These are phyloP conservation scores for Cordyceps cateniannulata DNA, from an alignment of 2,329 filamentous ascomycete genomes.

Conservation along the genomic window DNA sequence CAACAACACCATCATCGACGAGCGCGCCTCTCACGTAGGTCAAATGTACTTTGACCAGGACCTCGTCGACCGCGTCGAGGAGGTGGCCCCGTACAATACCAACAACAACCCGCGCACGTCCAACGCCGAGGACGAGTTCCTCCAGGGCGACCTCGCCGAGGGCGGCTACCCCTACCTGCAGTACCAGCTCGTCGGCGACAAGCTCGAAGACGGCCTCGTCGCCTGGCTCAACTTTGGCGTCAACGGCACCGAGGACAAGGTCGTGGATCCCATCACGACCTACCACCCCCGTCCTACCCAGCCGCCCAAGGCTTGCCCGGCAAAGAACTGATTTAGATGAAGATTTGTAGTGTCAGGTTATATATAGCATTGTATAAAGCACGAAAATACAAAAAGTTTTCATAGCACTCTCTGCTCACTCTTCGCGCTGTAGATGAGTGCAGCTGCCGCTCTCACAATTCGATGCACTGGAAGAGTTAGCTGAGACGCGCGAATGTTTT, in stretches of 20 bases:
- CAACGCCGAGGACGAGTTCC: constrained; percentile 45
- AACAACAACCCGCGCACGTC: constrained; percentile 38
- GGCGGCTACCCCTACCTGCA: constrained; percentile 52
- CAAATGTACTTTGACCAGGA: constrained; percentile 56
- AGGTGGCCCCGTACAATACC: constrained; percentile 35
- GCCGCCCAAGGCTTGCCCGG: not conserved
- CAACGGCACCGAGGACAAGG: constrained; percentile 21
- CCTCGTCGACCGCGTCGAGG: constrained; percentile 44
- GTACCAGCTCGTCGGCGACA: constrained; percentile 49
- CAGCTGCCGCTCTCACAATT: too few relatives aligned
- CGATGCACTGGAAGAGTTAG: too few relatives aligned
- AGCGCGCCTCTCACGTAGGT: constrained; percentile 50
- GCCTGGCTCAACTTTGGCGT: constrained; percentile 49
- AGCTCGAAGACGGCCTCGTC: constrained; percentile 43
- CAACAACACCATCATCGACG: constrained; percentile 46
- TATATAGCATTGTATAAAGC: not conserved
- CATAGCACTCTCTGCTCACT: not conserved
- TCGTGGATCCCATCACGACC: constrained; percentile 6
- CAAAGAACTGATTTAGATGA: not conserved
- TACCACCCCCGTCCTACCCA: constrained; percentile 3
- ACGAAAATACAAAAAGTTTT: not conserved
- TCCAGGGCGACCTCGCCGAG: constrained; percentile 38
- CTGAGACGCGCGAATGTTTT: too few relatives aligned
- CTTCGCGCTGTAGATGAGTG: too few relatives aligned
- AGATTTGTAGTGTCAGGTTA: not conserved